These are phyloP conservation scores for Aspergillus fijiensis DNA, from an alignment of 2,329 filamentous ascomycete genomes.

Conservation along the genomic window DNA sequence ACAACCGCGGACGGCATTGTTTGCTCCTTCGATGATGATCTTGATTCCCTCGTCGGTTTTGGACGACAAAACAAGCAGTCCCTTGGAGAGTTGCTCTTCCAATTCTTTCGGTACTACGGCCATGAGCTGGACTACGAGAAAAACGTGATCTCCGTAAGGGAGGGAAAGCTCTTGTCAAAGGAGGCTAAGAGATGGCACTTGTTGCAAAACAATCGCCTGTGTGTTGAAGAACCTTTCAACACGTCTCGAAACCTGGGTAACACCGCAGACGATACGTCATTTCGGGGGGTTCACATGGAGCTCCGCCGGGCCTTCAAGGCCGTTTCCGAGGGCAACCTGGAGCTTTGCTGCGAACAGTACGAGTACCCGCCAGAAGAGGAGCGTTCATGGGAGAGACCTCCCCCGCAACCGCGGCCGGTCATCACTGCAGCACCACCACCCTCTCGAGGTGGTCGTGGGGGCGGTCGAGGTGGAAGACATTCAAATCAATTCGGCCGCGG, in stretches of 20 bases:
- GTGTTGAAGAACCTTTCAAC: conserved; percentile 97
- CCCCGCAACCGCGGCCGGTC: conserved; percentile 56
- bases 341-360: conserved; percentile 82
- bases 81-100: conserved; percentile 81
- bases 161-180: conserved; percentile 75
- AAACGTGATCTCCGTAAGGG: conserved; percentile 77
- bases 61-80: conserved; percentile 78
- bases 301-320: conserved; percentile 83
- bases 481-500: conserved; percentile 50
- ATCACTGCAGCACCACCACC: conserved; percentile 45
- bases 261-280: conserved; percentile 92
- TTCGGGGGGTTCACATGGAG: conserved; percentile 86
- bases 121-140: conserved; percentile 90
- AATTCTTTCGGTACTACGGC: conserved; percentile 93
- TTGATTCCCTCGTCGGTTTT: conserved; percentile 71
- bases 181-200: conserved; percentile 86
- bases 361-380: conserved; percentile 82
- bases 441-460: conserved; percentile 49
- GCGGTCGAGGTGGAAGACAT: conserved; percentile 51
- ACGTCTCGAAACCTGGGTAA: conserved; percentile 86
- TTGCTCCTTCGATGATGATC: conserved; percentile 82
- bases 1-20: conserved; percentile 63
- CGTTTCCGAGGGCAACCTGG: conserved; percentile 74
- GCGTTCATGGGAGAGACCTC: conserved; percentile 55
- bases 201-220: conserved; percentile 76